A percentile compares a stretch with the other conserved stretches of the same genome.
phyloP scores from a whole-genome alignment of 176 grass and related monocot genomes.

The Ampelocalamus luodianensis region DNA sequence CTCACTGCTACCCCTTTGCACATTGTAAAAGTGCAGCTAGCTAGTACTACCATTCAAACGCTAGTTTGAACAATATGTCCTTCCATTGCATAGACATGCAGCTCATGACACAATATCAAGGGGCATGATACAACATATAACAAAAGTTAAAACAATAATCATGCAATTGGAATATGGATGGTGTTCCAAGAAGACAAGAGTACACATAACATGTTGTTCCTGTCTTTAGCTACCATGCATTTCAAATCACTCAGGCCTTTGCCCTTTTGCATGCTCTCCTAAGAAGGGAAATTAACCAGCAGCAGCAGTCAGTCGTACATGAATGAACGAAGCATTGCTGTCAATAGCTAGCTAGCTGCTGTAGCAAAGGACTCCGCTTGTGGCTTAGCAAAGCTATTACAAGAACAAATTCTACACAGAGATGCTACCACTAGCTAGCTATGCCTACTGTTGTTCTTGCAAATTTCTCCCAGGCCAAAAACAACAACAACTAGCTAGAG shows the following conservation, averaged over 20 bases:
- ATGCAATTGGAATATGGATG: conserved; percentile 8
- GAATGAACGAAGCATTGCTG: conserved; percentile 31
- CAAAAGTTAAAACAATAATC: neutral
- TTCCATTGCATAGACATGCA: neutral
- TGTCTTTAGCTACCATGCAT: conserved; percentile 34
- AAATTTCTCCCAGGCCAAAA: conserved; percentile 24
- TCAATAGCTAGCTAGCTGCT: conserved; percentile 3
- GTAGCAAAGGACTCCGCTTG: neutral
- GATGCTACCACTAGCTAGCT: conserved; percentile 14
- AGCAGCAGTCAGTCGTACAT: conserved; percentile 10
- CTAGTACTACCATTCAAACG: conserved; percentile 30
- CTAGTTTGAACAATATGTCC: conserved; percentile 1
- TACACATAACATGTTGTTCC: conserved; percentile 20
- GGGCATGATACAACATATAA: neutral
- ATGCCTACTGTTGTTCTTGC: conserved; percentile 35
- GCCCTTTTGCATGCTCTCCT: conserved; percentile 18
- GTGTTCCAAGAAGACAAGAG: conserved; percentile 23
- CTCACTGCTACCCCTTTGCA: conserved; percentile 37
- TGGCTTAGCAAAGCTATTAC: conserved; percentile 33
- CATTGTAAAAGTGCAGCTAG: conserved; percentile 27
- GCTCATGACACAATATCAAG: neutral
- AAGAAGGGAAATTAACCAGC: conserved; percentile 18
- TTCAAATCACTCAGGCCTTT: conserved; percentile 38
- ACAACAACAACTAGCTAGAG: conserved; percentile 22
- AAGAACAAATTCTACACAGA: conserved; percentile 48